Evolutionary conservation across 305 asterid species (phyloP).

Genomic region (Salvia sclarea): DNA sequence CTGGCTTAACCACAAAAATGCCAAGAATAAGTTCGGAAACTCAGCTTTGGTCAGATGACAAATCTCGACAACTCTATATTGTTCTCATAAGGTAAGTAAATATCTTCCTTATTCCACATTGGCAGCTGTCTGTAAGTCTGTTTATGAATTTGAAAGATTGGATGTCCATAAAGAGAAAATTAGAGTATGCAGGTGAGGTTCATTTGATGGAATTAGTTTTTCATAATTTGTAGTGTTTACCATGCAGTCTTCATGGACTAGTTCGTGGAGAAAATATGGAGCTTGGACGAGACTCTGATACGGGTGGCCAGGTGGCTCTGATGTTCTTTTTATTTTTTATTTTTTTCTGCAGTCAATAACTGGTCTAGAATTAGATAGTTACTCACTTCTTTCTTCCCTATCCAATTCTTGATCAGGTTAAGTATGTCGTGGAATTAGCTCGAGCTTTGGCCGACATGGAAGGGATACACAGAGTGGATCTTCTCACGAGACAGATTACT

Average conservation of each 20-base stretch:
- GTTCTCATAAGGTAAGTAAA: constrained; percentile 59
- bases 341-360: not conserved
- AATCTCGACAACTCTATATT: constrained; percentile 55
- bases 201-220: constrained; percentile 21
- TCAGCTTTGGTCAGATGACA: constrained; percentile 51
- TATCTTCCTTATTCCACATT: not conserved
- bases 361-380: not conserved
- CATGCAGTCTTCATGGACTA: constrained; percentile 67
- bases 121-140: not conserved
- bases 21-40: constrained; percentile 51
- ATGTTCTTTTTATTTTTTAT: too few relatives aligned
- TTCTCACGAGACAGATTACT: constrained; percentile 61
- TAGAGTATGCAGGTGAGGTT: too few relatives aligned
- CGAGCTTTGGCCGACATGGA: constrained; percentile 57
- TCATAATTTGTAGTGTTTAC: constrained; percentile 29
- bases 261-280: constrained; percentile 84
- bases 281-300: constrained; percentile 78
- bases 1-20: constrained; percentile 34
- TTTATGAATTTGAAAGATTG: not conserved
- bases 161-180: too few relatives aligned
- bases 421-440: constrained; percentile 67
- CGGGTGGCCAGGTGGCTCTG: constrained; percentile 69
- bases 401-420: constrained; percentile 41
- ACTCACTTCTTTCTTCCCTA: not conserved
- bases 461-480: constrained; percentile 64